These are phyloP conservation scores for Apiospora hydei DNA, from an alignment of 2,329 filamentous ascomycete genomes.

Conservation along the genomic window DNA sequence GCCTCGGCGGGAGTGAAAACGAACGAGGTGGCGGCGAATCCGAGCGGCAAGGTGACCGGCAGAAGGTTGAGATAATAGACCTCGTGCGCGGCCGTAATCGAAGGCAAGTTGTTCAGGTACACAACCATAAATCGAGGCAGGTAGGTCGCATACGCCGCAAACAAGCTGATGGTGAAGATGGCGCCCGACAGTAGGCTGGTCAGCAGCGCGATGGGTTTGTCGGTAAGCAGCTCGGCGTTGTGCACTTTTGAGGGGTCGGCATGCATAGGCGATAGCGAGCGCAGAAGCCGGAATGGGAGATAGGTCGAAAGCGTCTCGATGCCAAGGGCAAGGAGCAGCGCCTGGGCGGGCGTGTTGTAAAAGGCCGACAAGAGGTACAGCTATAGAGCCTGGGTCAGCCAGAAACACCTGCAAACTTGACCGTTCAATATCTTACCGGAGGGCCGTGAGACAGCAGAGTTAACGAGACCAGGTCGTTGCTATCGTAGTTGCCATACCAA, in stretches of 20 bases:
- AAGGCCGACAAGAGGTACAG: slow-evolving; percentile 80
- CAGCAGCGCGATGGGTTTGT: slow-evolving; percentile 67
- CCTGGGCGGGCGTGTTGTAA: slow-evolving; percentile 72
- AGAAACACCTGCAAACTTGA: not conserved
- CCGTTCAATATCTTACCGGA: slow-evolving; percentile 55
- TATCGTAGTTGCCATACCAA: slow-evolving; percentile 79
- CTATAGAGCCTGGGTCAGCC: slow-evolving; percentile 43
- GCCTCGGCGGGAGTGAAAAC: slow-evolving; percentile 75
- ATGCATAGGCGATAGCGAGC: slow-evolving; percentile 71
- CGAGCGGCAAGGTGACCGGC: slow-evolving; percentile 65
- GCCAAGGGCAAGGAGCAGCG: slow-evolving; percentile 65
- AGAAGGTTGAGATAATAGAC: slow-evolving; percentile 68
- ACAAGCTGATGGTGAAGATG: slow-evolving; percentile 79
- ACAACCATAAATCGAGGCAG: slow-evolving; percentile 76
- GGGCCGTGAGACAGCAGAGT: slow-evolving; percentile 78
- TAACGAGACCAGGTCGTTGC: slow-evolving; percentile 71
- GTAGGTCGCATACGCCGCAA: slow-evolving; percentile 71
- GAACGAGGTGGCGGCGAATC: slow-evolving; percentile 75
- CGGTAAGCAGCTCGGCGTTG: slow-evolving; percentile 70
- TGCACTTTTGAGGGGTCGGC: slow-evolving; percentile 59
- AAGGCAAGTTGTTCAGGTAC: slow-evolving; percentile 76
- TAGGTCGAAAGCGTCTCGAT: slow-evolving; percentile 75
- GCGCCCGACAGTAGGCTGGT: slow-evolving; percentile 73
- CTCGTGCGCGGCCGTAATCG: slow-evolving; percentile 71
- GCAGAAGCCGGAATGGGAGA: slow-evolving; percentile 78